These are phyloP conservation scores for Euphorbia schlechtendalii DNA, from an alignment of 441 rosid species.

Conservation along the genomic window DNA sequence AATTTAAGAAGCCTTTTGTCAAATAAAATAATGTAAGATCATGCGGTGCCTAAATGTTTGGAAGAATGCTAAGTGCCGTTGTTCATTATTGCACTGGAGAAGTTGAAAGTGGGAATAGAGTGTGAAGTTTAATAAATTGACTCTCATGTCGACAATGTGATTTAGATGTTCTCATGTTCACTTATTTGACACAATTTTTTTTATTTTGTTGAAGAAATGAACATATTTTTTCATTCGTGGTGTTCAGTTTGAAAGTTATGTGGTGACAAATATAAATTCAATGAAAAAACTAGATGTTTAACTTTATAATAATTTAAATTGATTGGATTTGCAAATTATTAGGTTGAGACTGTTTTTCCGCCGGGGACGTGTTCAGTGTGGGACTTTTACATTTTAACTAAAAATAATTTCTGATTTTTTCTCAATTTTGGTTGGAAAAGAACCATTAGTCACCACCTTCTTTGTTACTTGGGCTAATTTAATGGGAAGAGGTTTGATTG, in stretches of 20 bases:
- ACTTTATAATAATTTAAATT: not conserved
- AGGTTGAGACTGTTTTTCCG: not conserved
- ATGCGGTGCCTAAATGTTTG: conserved; percentile 19
- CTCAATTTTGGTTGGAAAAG: no score
- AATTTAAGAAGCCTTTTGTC: not conserved
- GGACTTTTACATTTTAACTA: conserved; percentile 2
- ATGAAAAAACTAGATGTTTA: not conserved
- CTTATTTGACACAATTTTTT: not conserved
- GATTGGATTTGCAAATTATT: not conserved
- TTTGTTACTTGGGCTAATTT: not conserved
- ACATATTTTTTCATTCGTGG: no score
- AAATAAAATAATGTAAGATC: conserved; percentile 1
- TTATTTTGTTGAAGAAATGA: not conserved
- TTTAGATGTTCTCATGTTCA: conserved; percentile 19
- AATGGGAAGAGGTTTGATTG: no score
- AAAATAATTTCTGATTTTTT: not conserved
- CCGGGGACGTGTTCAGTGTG: not conserved
- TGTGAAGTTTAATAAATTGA: conserved; percentile 10
- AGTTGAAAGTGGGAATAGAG: conserved; percentile 26
- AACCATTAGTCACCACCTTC: no score
- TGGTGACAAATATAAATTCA: no score
- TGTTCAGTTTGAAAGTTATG: no score
- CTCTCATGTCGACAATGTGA: conserved; percentile 16
- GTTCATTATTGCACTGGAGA: conserved; percentile 17
- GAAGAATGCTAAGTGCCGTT: conserved; percentile 18